phyloP scores from a whole-genome alignment of 2,329 filamentous ascomycete species.

The Fusarium sp. region DNA sequence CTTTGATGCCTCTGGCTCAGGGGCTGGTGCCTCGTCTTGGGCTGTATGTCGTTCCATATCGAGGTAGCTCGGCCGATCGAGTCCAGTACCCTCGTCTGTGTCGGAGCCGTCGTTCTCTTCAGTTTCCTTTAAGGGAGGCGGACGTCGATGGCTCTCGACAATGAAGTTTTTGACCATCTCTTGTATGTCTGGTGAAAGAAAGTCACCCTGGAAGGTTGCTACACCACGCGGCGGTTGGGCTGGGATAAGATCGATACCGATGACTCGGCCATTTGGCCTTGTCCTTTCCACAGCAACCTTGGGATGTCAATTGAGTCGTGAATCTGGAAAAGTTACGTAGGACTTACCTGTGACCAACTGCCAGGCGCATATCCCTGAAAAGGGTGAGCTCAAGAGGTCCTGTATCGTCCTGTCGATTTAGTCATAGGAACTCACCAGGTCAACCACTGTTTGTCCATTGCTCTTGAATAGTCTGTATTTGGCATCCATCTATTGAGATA shows the following conservation, averaged over 20 bases:
- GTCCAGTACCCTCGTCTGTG: slow-evolving; percentile 41
- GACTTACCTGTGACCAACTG: slow-evolving; percentile 76
- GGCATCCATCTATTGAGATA: slow-evolving; percentile 76
- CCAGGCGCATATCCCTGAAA: slow-evolving; percentile 82
- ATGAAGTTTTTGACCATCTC: slow-evolving; percentile 84
- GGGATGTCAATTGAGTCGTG: not conserved
- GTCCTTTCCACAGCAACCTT: slow-evolving; percentile 88
- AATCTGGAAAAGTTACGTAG: not conserved
- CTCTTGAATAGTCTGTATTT: slow-evolving; percentile 84
- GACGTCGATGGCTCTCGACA: slow-evolving; percentile 64
- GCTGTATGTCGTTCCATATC: slow-evolving; percentile 70
- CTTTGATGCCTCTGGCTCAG: slow-evolving; percentile 41
- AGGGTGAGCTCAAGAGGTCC: slow-evolving; percentile 22
- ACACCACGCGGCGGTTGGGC: slow-evolving; percentile 91
- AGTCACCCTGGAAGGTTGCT: slow-evolving; percentile 96
- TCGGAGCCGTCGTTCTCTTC: slow-evolving; percentile 29
- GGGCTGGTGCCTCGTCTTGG: slow-evolving; percentile 1
- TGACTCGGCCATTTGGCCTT: slow-evolving; percentile 80
- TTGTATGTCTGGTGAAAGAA: slow-evolving; percentile 82
- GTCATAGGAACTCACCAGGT: slow-evolving; percentile 73
- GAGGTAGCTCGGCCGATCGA: slow-evolving; percentile 72
- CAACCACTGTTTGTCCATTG: slow-evolving; percentile 85
- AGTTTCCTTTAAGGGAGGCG: slow-evolving; percentile 9
- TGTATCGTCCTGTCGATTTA: not conserved
- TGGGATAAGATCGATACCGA: slow-evolving; percentile 95